phyloP scores from a whole-genome alignment of 2,329 filamentous ascomycete genomes.

The Hirsutella rhossiliensis region DNA sequence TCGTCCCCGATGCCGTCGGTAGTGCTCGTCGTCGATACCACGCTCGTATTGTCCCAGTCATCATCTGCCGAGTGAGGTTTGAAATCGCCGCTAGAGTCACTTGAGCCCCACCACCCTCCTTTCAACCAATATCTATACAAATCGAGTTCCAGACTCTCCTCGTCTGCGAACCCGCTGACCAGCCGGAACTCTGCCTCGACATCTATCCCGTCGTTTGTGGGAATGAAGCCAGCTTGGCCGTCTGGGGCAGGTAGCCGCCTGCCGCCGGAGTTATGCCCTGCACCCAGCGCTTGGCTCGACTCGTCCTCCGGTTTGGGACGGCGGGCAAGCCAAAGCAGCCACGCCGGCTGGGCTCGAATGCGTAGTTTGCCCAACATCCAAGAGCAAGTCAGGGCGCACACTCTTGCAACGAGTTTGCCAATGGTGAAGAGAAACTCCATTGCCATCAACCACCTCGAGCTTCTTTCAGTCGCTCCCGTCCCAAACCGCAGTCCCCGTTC shows the following conservation, averaged over 20 bases:
- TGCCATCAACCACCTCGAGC: conserved; percentile 65
- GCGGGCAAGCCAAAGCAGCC: conserved; percentile 43
- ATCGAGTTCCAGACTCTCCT: conserved; percentile 57
- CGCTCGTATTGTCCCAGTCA: conserved; percentile 66
- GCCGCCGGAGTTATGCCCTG: background rate
- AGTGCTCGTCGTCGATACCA: conserved; percentile 48
- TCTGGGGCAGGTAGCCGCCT: background rate
- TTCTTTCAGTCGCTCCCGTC: conserved; percentile 67
- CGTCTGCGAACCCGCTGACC: conserved; percentile 32
- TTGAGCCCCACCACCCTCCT: conserved; percentile 74
- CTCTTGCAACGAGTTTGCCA: conserved; percentile 27
- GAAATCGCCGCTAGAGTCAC: conserved; percentile 74
- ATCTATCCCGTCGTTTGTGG: conserved; percentile 56
- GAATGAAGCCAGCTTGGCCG: conserved; percentile 39
- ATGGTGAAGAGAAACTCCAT: conserved; percentile 69
- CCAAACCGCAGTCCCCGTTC: conserved; percentile 45
- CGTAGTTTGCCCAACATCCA: conserved; percentile 48
- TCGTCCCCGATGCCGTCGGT: conserved; percentile 24
- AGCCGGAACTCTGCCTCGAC: conserved; percentile 69
- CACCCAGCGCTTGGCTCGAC: background rate
- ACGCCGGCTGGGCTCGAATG: conserved; percentile 24
- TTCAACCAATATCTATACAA: conserved; percentile 77
- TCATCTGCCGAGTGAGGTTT: conserved; percentile 39
- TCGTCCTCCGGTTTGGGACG: conserved; percentile 3
- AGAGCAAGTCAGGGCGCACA: conserved; percentile 17